phyloP scores from a whole-genome alignment of 371 early-diverging fungal genomes.

The Mortierella sp. region DNA sequence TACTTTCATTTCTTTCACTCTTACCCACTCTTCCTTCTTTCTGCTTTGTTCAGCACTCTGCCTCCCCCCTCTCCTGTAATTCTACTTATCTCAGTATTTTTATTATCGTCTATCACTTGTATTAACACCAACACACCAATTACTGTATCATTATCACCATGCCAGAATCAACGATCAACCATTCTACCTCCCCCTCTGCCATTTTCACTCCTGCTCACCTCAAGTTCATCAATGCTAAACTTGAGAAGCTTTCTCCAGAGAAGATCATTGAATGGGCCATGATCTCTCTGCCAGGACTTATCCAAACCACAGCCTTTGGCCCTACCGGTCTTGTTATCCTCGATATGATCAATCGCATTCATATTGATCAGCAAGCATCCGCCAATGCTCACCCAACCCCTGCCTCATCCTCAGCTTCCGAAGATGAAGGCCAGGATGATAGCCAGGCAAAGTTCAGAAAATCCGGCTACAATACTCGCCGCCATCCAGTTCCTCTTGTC shows the following conservation, averaged over 20 bases:
- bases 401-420: slow-evolving; percentile 56
- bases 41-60: neutral
- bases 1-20: neutral
- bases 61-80: neutral
- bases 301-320: slow-evolving; percentile 95
- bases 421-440: slow-evolving; percentile 40
- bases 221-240: slow-evolving; percentile 71
- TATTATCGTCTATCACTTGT: neutral
- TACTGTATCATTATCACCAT: slow-evolving; percentile 11
- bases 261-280: slow-evolving; percentile 93
- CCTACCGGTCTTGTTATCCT: slow-evolving; percentile 86
- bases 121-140: neutral
- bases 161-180: slow-evolving; percentile 41
- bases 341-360: slow-evolving; percentile 76
- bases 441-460: slow-evolving; percentile 21
- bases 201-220: slow-evolving; percentile 74
- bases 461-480: slow-evolving; percentile 50
- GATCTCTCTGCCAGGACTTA: slow-evolving; percentile 81
- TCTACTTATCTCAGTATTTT: neutral
- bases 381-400: slow-evolving; percentile 55
- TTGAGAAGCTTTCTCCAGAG: slow-evolving; percentile 74
- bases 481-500: slow-evolving; percentile 83
- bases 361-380: slow-evolving; percentile 59
- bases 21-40: neutral
- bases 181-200: slow-evolving; percentile 16